phyloP scores from a whole-genome alignment of 2,329 filamentous ascomycete genomes.

The Pochonia chlamydosporia region DNA sequence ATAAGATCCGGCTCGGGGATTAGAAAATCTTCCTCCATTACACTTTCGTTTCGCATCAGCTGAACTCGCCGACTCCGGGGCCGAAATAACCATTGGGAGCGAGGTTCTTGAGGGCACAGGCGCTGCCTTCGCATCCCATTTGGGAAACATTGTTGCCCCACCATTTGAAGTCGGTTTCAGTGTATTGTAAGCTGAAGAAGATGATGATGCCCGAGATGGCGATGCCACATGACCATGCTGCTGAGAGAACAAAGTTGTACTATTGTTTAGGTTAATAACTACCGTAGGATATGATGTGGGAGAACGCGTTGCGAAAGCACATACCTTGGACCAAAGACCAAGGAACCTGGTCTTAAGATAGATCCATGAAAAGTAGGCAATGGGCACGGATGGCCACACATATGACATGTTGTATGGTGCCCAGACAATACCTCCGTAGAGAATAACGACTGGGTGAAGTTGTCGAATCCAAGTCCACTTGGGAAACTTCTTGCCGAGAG shows the following conservation, averaged over 20 bases:
- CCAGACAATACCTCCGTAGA: constrained; percentile 40
- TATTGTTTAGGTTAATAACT: constrained; percentile 12
- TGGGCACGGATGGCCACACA: constrained; percentile 44
- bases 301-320: background rate
- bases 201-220: constrained; percentile 47
- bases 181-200: constrained; percentile 45
- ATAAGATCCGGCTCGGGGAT: background rate
- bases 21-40: constrained; percentile 14
- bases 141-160: constrained; percentile 41
- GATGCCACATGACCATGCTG: constrained; percentile 43
- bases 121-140: constrained; percentile 35
- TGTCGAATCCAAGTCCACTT: constrained; percentile 35
- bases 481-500: constrained; percentile 33
- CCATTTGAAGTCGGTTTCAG: constrained; percentile 37
- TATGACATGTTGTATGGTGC: constrained; percentile 48
- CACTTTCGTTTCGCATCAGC: constrained; percentile 18
- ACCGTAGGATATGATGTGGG: too few relatives aligned
- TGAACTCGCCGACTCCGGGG: constrained; percentile 33
- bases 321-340: constrained; percentile 46
- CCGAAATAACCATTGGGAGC: constrained; percentile 32
- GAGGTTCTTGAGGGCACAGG: constrained; percentile 31
- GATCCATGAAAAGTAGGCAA: constrained; percentile 47
- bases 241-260: constrained; percentile 50
- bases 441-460: constrained; percentile 41
- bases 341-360: constrained; percentile 43